These are phyloP conservation scores for Dictyostelium capitatum DNA, from an alignment of 78 protist genomes.

Conservation along the genomic window DNA sequence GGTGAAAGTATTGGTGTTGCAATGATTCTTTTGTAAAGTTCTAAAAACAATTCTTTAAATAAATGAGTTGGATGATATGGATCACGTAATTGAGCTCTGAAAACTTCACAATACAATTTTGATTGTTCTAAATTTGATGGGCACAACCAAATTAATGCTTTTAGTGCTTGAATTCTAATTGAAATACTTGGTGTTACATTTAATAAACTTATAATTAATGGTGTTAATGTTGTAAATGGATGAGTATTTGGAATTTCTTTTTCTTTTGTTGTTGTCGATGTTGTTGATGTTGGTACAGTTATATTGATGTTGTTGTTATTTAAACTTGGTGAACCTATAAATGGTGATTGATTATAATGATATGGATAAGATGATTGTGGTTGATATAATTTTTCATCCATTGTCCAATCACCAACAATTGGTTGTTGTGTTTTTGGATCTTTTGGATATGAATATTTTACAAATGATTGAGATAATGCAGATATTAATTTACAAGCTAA, in stretches of 20 bases:
- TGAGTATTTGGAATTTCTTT: neutral
- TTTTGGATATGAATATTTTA: constrained; percentile 48
- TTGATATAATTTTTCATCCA: constrained; percentile 16
- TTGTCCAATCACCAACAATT: constrained; percentile 49
- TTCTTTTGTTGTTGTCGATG: neutral
- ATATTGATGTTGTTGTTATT: neutral
- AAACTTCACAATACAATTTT: constrained; percentile 8
- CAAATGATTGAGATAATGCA: constrained; percentile 37
- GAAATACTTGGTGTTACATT: constrained; percentile 48
- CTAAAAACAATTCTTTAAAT: constrained; percentile 50
- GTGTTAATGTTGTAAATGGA: constrained; percentile 55
- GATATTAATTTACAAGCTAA: constrained; percentile 63
- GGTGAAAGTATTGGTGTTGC: constrained; percentile 73
- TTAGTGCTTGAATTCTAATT: constrained; percentile 57
- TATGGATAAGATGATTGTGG: neutral
- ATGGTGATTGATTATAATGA: constrained; percentile 13
- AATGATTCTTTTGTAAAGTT: constrained; percentile 53
- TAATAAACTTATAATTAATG: constrained; percentile 22
- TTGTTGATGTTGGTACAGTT: neutral
- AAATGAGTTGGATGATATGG: constrained; percentile 52
- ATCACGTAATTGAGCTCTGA: constrained; percentile 39
- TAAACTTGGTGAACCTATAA: neutral
- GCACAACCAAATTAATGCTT: constrained; percentile 62
- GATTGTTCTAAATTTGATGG: constrained; percentile 43
- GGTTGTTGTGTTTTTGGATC: constrained; percentile 27